Evolutionary conservation across 2,329 filamentous ascomycete species (phyloP).

Genomic region (Golovinomyces cichoracearum): DNA sequence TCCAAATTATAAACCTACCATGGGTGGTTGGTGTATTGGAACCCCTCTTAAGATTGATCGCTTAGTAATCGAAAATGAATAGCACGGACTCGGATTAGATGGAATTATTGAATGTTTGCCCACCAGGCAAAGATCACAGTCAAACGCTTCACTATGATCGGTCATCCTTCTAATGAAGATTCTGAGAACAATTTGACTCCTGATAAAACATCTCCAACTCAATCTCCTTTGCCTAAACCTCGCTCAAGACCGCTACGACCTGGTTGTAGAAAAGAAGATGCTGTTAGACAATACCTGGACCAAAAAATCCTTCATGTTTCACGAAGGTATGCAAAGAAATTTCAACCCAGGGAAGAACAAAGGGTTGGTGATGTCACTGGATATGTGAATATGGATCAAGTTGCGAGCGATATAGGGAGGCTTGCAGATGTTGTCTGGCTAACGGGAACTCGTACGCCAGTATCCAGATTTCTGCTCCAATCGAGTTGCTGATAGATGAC

Average conservation of each 20-base stretch:
- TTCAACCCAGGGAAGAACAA: conserved; percentile 22
- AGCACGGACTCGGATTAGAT: too few species aligned
- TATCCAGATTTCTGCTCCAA: neutral
- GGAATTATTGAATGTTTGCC: too few species aligned
- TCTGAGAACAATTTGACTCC: too few species aligned
- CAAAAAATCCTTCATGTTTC: conserved; percentile 26
- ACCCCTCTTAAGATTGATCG: too few species aligned
- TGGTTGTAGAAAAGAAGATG: conserved; percentile 33
- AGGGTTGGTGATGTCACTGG: conserved; percentile 26
- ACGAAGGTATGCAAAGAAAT: conserved; percentile 35
- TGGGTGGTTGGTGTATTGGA: too few species aligned
- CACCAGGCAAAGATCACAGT: too few species aligned
- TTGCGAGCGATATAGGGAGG: conserved; percentile 46
- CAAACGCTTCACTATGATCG: too few species aligned
- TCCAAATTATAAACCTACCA: too few species aligned
- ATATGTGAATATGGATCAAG: conserved; percentile 31
- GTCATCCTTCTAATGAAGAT: too few species aligned
- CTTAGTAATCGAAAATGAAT: too few species aligned
- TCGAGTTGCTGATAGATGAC: neutral
- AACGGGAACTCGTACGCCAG: conserved; percentile 50
- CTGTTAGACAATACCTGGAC: conserved; percentile 31
- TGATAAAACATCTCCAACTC: too few species aligned
- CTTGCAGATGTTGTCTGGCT: conserved; percentile 66
- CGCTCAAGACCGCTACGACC: conserved; percentile 25
- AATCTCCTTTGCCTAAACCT: conserved; percentile 24